phyloP scores from a whole-genome alignment of 768 basidiomycete species.

The Auriscalpium vulgare region DNA sequence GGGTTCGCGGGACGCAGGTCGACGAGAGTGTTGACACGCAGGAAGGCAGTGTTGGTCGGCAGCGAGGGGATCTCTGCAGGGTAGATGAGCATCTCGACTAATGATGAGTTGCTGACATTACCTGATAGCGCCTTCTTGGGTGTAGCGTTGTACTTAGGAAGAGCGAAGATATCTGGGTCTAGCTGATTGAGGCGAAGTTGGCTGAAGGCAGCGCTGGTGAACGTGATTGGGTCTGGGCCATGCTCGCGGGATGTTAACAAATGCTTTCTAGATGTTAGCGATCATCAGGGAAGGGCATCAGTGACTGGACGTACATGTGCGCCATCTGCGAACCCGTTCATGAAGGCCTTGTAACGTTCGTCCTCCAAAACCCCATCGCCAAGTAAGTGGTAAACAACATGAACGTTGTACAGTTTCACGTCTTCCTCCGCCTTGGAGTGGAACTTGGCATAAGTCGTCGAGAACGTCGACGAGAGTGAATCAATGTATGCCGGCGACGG shows the following conservation, averaged over 20 bases:
- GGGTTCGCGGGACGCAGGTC: conserved; percentile 15
- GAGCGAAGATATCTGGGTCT: conserved; percentile 64
- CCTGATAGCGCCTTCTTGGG: conserved; percentile 32
- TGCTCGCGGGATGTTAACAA: conserved; percentile 60
- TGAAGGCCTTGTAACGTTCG: conserved; percentile 60
- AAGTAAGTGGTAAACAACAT: conserved; percentile 62
- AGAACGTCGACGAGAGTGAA: conserved; percentile 41
- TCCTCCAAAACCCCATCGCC: conserved; percentile 67
- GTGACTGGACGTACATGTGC: conserved; percentile 43
- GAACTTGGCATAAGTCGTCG: conserved; percentile 35
- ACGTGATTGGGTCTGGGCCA: conserved; percentile 58
- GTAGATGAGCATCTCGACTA: not conserved
- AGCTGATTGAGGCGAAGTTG: conserved; percentile 67
- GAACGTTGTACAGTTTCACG: conserved; percentile 36
- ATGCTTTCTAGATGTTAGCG: conserved; percentile 42
- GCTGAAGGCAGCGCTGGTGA: conserved; percentile 63
- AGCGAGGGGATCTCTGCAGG: conserved; percentile 14
- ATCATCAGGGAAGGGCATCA: not conserved
- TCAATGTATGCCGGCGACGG: conserved; percentile 53
- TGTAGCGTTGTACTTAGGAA: conserved; percentile 45
- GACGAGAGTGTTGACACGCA: conserved; percentile 9
- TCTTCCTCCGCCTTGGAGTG: conserved; percentile 34
- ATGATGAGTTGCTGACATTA: conserved; percentile 2
- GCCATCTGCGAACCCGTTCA: conserved; percentile 53
- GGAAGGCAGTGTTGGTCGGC: not conserved